A percentile compares a stretch with the other conserved stretches of the same genome.
Evolutionary conservation across 108 stramenopile species (phyloP).

Genomic region (Mayamaea pseudoterrestris): DNA sequence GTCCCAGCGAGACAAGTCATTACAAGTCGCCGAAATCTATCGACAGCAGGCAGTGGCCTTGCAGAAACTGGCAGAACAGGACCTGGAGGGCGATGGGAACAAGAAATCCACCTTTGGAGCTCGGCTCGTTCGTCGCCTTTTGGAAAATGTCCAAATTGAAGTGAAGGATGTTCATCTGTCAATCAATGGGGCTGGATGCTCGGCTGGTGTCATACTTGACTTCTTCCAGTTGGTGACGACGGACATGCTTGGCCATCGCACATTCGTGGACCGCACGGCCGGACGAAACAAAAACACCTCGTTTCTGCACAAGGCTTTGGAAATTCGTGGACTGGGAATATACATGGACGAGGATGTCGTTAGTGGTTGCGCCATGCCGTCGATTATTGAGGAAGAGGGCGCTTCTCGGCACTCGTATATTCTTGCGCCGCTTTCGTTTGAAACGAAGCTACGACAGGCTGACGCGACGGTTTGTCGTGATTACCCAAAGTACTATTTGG

Average conservation of each 20-base stretch:
- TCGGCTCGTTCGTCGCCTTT: slow-evolving; percentile 59
- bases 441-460: slow-evolving; percentile 57
- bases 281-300: slow-evolving; percentile 27
- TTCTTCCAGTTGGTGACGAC: slow-evolving; percentile 60
- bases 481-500: slow-evolving; percentile 63
- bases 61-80: slow-evolving; percentile 28
- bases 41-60: slow-evolving; percentile 40
- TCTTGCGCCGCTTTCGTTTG: slow-evolving; percentile 60
- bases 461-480: slow-evolving; percentile 48
- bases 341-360: slow-evolving; percentile 59
- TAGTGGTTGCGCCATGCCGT: not conserved
- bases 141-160: slow-evolving; percentile 79
- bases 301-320: slow-evolving; percentile 57
- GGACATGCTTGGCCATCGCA: slow-evolving; percentile 39
- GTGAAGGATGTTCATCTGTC: slow-evolving; percentile 60
- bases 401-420: slow-evolving; percentile 34
- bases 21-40: slow-evolving; percentile 29
- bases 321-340: slow-evolving; percentile 53
- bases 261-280: slow-evolving; percentile 60
- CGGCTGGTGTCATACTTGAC: slow-evolving; percentile 50
- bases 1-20: slow-evolving; percentile 24
- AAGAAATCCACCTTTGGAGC: slow-evolving; percentile 29
- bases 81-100: slow-evolving; percentile 3
- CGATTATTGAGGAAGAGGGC: not conserved
- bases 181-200: slow-evolving; percentile 28